A percentile compares a stretch with the other conserved stretches of the same genome.
Conservation (phyloP, 208 protist species). For the Trypanosoma theileri region DNA sequence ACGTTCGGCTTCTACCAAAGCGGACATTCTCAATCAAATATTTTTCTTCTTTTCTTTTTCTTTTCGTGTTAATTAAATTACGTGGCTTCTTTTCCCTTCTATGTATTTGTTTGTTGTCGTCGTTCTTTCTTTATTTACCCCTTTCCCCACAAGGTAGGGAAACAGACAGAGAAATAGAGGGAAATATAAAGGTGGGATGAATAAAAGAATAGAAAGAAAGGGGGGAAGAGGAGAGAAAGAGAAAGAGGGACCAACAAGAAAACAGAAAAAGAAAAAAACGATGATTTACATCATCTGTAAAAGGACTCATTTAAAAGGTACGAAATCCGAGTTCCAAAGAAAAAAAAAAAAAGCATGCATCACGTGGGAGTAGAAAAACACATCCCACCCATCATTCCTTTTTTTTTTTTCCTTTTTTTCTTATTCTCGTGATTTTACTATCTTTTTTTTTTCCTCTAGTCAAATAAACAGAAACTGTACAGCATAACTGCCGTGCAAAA, state of each 20-base stretch:
- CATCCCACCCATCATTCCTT: too few relatives aligned
- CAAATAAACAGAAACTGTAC: too few relatives aligned
- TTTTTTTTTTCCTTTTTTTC: neutral
- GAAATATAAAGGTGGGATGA: slow-evolving; percentile 11
- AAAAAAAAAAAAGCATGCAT: neutral
- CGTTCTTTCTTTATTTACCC: too few relatives aligned
- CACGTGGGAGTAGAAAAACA: neutral
- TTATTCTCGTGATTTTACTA: neutral
- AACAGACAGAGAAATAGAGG: slow-evolving; percentile 10
- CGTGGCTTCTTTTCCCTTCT: neutral
- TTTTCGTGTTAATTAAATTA: slow-evolving; percentile 3
- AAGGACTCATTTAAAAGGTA: neutral
- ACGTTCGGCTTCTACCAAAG: slow-evolving; percentile 78
- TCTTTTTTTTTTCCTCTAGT: too few relatives aligned
- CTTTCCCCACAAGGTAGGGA: neutral
- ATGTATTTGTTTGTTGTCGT: too few relatives aligned
- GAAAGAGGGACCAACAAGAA: neutral
- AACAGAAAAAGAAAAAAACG: slow-evolving; percentile 1
- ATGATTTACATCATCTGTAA: too few relatives aligned
- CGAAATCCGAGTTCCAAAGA: neutral
- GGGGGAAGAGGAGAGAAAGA: slow-evolving; percentile 6
- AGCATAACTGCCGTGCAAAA: too few relatives aligned
- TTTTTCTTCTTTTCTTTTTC: slow-evolving; percentile 24
- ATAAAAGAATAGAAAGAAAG: slow-evolving; percentile 12
- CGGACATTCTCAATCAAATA: slow-evolving; percentile 37